Conservation (phyloP, 1,284 basidiomycete species). For the Moesziomyces globuligerus region DNA sequence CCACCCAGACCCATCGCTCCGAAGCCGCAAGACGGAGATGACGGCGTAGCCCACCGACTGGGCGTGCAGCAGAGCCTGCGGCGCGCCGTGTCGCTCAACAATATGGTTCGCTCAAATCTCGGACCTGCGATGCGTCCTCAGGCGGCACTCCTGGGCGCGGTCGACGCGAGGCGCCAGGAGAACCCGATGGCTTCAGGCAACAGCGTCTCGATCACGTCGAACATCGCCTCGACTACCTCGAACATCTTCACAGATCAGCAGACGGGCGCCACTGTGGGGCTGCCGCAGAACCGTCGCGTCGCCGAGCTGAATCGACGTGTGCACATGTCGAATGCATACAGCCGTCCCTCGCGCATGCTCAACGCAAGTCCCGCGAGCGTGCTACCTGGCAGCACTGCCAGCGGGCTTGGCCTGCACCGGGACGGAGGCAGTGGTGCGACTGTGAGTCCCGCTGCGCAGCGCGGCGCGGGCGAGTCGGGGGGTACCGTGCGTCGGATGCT, state of each 20-base stretch:
- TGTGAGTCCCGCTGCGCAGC: constrained; percentile 14
- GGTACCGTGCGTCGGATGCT: constrained; percentile 59
- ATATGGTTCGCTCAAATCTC: constrained; percentile 71
- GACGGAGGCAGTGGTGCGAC: constrained; percentile 27
- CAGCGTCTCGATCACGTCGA: constrained; percentile 89
- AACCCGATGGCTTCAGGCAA: constrained; percentile 71
- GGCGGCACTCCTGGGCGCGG: constrained; percentile 16
- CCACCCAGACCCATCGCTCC: constrained; percentile 36
- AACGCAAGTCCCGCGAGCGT: constrained; percentile 46
- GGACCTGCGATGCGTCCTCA: constrained; percentile 25
- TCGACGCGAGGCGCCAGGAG: constrained; percentile 33
- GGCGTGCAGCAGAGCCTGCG: constrained; percentile 70
- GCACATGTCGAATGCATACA: constrained; percentile 43
- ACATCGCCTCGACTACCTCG: constrained; percentile 85
- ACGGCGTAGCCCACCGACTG: constrained; percentile 5
- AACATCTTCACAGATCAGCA: constrained; percentile 60
- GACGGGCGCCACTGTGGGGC: constrained; percentile 28
- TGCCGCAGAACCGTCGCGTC: constrained; percentile 53
- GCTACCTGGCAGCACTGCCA: constrained; percentile 39
- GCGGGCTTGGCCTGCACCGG: constrained; percentile 41
- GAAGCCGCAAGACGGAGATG: constrained; percentile 20
- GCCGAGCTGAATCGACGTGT: constrained; percentile 55
- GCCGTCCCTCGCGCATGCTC: constrained; percentile 16
- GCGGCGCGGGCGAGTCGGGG: constrained; percentile 26
- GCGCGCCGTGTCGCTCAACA: constrained; percentile 80